These are phyloP conservation scores for Rhodotorula babjevae DNA, from an alignment of 768 basidiomycete species.

Conservation along the genomic window DNA sequence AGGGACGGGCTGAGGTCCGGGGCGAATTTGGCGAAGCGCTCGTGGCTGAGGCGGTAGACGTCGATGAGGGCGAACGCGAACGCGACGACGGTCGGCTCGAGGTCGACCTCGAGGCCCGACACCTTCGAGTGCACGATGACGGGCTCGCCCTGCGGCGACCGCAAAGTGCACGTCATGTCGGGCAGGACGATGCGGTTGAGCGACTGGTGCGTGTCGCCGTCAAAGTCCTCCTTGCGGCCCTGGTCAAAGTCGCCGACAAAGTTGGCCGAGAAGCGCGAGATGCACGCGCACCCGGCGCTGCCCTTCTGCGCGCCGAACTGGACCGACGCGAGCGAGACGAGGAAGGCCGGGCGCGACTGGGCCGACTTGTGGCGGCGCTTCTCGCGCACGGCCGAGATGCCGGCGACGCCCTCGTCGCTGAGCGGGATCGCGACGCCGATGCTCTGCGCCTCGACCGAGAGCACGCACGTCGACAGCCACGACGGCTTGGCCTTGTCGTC, in stretches of 20 bases:
- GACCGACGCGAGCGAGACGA: slow-evolving; percentile 74
- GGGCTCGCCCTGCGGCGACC: slow-evolving; percentile 52
- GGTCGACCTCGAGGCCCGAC: slow-evolving; percentile 76
- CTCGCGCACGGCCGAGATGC: slow-evolving; percentile 16
- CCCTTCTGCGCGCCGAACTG: slow-evolving; percentile 67
- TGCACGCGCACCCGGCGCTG: slow-evolving; percentile 69
- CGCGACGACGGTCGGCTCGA: slow-evolving; percentile 73
- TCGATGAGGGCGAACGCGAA: slow-evolving; percentile 76
- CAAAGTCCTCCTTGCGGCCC: slow-evolving; percentile 53
- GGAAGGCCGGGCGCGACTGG: slow-evolving; percentile 62
- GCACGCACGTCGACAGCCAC: slow-evolving; percentile 48
- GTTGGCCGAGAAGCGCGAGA: slow-evolving; percentile 73
- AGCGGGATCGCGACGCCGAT: slow-evolving; percentile 90
- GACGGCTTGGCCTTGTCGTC: slow-evolving; percentile 32
- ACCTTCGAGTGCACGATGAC: slow-evolving; percentile 59
- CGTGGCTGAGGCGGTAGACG: slow-evolving; percentile 73
- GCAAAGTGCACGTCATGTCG: slow-evolving; percentile 55
- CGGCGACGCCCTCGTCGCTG: slow-evolving; percentile 56
- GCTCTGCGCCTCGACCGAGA: slow-evolving; percentile 52
- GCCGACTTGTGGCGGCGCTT: slow-evolving; percentile 48
- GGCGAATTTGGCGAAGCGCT: slow-evolving; percentile 55
- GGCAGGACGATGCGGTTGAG: slow-evolving; percentile 27
- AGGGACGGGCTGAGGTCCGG: background rate
- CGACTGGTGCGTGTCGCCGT: slow-evolving; percentile 56
- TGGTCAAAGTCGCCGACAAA: slow-evolving; percentile 77